Evolutionary conservation across 352 stramenopile species (phyloP).

Genomic region (Globisporangium cederbergense): DNA sequence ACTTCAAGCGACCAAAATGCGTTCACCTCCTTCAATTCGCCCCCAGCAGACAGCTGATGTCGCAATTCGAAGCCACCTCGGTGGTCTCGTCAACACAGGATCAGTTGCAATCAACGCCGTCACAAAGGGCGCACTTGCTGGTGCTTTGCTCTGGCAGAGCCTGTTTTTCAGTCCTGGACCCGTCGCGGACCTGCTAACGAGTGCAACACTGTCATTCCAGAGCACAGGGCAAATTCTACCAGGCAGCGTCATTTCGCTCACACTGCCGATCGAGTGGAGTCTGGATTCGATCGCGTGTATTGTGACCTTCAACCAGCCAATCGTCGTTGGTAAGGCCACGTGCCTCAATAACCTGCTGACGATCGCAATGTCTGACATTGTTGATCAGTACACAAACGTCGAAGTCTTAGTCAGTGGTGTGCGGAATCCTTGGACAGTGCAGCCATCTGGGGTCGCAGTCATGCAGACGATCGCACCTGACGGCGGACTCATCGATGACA

Average conservation of each 20-base stretch:
- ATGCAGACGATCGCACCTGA: conserved; percentile 33
- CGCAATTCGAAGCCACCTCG: conserved; percentile 41
- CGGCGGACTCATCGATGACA: conserved; percentile 46
- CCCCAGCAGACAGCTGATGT: conserved; percentile 17
- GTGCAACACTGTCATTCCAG: conserved; percentile 34
- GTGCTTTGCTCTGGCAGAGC: conserved; percentile 43
- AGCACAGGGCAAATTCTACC: conserved; percentile 35
- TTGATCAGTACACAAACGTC: conserved; percentile 35
- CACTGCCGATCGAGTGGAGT: conserved; percentile 45
- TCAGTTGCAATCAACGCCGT: conserved; percentile 33
- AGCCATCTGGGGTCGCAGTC: conserved; percentile 23
- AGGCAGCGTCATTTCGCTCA: conserved; percentile 32
- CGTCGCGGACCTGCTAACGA: conserved; percentile 47
- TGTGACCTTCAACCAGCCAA: conserved; percentile 31
- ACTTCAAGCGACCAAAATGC: conserved; percentile 37
- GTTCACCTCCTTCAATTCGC: conserved; percentile 44
- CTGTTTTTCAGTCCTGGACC: conserved; percentile 38
- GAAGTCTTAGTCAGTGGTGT: conserved; percentile 36
- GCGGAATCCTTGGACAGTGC: conserved; percentile 40
- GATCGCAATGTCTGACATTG: conserved; percentile 31
- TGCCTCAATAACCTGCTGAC: conserved; percentile 37
- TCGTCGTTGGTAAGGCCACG: conserved; percentile 19
- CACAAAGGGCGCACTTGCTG: conserved; percentile 29
- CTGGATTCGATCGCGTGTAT: conserved; percentile 25
- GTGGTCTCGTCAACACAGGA: conserved; percentile 43